Conservation (phyloP, 2,329 filamentous ascomycete species). For the Pseudogymnoascus sp. region DNA sequence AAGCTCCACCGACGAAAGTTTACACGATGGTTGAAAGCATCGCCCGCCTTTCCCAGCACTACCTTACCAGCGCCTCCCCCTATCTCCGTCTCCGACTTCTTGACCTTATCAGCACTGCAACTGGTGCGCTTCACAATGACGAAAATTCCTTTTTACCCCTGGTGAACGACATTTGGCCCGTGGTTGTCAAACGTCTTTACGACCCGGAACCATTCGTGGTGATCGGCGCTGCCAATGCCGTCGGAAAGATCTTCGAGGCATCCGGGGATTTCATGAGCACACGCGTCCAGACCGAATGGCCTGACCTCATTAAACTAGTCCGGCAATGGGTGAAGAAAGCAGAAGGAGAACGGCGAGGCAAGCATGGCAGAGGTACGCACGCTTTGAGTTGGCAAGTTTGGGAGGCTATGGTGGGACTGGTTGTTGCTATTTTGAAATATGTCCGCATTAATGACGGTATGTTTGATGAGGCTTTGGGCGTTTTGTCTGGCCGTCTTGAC, state of each 20-base stretch:
- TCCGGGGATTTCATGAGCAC: conserved; percentile 77
- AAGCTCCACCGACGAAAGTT: conserved; percentile 64
- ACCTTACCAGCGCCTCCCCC: conserved; percentile 78
- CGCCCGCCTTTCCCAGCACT: conserved; percentile 76
- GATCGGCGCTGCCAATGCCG: conserved; percentile 61
- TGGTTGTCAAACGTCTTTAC: conserved; percentile 60
- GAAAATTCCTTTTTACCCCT: conserved; percentile 82
- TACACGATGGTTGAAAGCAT: conserved; percentile 79
- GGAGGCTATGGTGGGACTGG: conserved; percentile 52
- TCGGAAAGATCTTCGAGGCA: conserved; percentile 60
- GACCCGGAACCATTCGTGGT: conserved; percentile 63
- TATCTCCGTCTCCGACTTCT: conserved; percentile 72
- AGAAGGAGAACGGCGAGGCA: conserved; percentile 29
- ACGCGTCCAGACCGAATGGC: conserved; percentile 70
- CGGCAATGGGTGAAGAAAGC: conserved; percentile 32
- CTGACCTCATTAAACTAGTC: conserved; percentile 47
- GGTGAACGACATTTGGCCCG: conserved; percentile 85
- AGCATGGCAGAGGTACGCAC: conserved; percentile 47
- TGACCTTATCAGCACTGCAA: conserved; percentile 64
- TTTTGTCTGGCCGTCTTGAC: conserved; percentile 48
- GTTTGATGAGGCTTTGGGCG: conserved; percentile 63
- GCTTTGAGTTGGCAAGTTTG: conserved; percentile 57
- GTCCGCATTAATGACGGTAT: conserved; percentile 60
- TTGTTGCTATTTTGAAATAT: conserved; percentile 54
- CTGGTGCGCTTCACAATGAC: conserved; percentile 64